A percentile compares a stretch with the other conserved stretches of the same genome.
These are phyloP conservation scores for Populus trichocarpa DNA, from an alignment of 441 rosid genomes.

Conservation along the genomic window DNA sequence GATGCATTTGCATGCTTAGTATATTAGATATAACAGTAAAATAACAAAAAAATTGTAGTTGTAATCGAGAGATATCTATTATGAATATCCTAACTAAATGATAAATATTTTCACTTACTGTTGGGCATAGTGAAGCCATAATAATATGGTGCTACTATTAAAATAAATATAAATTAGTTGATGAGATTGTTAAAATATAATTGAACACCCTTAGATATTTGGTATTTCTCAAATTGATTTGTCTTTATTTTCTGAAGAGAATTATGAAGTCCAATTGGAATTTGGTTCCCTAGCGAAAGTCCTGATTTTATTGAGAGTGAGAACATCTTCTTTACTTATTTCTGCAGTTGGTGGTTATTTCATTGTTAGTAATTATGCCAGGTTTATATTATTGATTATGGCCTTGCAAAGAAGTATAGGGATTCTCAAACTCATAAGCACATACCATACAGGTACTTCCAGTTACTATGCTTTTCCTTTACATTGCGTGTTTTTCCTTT, in stretches of 20 bases:
- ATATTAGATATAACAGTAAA: too few relatives aligned
- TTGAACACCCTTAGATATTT: neutral
- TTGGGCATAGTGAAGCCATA: neutral
- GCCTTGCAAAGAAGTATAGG: slow-evolving; percentile 96
- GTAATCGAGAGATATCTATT: neutral
- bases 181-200: neutral
- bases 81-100: neutral
- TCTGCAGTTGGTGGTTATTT: neutral
- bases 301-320: neutral
- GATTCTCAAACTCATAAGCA: slow-evolving; percentile 98
- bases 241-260: neutral
- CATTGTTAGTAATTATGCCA: slow-evolving; percentile 19
- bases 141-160: neutral
- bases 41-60: neutral
- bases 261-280: neutral
- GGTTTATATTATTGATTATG: slow-evolving; percentile 94
- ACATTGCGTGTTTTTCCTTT: slow-evolving; percentile 1
- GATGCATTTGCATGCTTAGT: neutral
- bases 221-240: neutral
- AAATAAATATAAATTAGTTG: neutral
- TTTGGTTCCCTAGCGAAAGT: neutral
- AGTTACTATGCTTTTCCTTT: slow-evolving; percentile 1
- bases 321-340: slow-evolving; percentile 6
- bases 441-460: slow-evolving; percentile 78
- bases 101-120: neutral